These are phyloP conservation scores for Rhizoclosmatium sp. DNA, from an alignment of 192 early-diverging fungal species.

Conservation along the genomic window DNA sequence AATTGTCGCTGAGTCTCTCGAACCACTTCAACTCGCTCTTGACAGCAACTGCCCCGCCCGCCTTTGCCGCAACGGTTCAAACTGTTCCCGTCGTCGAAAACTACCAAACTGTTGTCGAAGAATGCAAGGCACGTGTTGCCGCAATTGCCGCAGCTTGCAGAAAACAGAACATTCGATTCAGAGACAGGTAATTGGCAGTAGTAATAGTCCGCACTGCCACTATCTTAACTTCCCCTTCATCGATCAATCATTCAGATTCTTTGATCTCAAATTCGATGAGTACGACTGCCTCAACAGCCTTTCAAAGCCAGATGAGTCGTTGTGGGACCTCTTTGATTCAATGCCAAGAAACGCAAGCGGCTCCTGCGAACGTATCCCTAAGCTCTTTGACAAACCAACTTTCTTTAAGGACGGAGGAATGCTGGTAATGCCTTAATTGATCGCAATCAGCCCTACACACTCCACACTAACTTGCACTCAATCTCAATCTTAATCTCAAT, in stretches of 20 bases:
- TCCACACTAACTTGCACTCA: background rate
- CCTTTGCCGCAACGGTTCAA: constrained; percentile 12
- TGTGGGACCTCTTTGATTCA: background rate
- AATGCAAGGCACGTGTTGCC: constrained; percentile 33
- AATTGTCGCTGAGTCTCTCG: background rate
- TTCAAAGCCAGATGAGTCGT: background rate
- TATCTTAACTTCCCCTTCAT: background rate
- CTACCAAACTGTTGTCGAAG: constrained; percentile 25
- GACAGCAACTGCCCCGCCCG: background rate
- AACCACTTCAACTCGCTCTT: background rate
- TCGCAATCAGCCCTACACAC: constrained; percentile 47
- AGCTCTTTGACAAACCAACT: constrained; percentile 58
- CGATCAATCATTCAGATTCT: constrained; percentile 14
- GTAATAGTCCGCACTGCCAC: background rate
- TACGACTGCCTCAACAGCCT: constrained; percentile 19
- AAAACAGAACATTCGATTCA: constrained; percentile 32
- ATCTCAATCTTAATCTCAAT: background rate
- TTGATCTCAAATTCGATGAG: constrained; percentile 35
- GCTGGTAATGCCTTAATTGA: constrained; percentile 36
- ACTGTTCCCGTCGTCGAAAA: constrained; percentile 16
- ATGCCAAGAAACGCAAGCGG: background rate
- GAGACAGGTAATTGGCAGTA: constrained; percentile 18
- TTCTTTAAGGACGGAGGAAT: constrained; percentile 58
- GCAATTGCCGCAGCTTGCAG: constrained; percentile 30
- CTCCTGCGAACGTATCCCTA: constrained; percentile 38